A percentile compares a stretch with the other conserved stretches of the same genome.
phyloP scores from a whole-genome alignment of 108 stramenopile genomes.

The Cyclotella cryptica region DNA sequence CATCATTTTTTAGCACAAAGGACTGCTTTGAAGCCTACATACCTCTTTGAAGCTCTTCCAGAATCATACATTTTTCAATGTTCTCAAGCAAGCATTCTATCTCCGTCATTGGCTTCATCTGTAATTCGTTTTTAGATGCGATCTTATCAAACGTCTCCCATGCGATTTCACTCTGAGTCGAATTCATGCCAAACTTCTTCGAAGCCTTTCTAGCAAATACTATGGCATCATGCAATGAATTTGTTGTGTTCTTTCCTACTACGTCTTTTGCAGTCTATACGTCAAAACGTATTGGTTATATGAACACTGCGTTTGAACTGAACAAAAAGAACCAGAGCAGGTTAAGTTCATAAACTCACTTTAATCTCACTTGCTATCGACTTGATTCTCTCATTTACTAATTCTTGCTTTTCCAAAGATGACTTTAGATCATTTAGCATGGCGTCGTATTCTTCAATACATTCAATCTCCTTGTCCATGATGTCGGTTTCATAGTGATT shows the following conservation, averaged over 20 bases:
- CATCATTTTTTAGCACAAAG: too few relatives aligned
- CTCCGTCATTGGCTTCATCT: background rate
- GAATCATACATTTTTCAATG: conserved; percentile 2
- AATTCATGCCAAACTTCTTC: conserved; percentile 10
- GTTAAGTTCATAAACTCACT: background rate
- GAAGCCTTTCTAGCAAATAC: conserved; percentile 12
- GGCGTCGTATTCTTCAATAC: conserved; percentile 1
- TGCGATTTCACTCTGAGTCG: conserved; percentile 2
- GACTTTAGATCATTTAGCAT: background rate
- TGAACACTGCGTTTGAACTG: background rate
- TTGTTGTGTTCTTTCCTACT: background rate
- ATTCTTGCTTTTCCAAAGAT: background rate
- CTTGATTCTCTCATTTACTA: conserved; percentile 3
- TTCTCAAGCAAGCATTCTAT: conserved; percentile 13
- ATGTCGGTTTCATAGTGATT: background rate
- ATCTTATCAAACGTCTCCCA: conserved; percentile 16
- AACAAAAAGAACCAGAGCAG: background rate
- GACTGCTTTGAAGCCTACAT: background rate
- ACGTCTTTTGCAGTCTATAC: background rate
- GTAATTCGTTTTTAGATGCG: background rate
- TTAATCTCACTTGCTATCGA: conserved; percentile 5
- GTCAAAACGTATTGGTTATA: background rate
- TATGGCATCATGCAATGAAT: background rate
- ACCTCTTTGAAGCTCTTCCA: background rate
- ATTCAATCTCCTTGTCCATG: background rate